A percentile compares a stretch with the other conserved stretches of the same genome.
Evolutionary conservation across 2,329 filamentous ascomycete genomes (phyloP).

Genomic region (Erysiphe neolycopersici): DNA sequence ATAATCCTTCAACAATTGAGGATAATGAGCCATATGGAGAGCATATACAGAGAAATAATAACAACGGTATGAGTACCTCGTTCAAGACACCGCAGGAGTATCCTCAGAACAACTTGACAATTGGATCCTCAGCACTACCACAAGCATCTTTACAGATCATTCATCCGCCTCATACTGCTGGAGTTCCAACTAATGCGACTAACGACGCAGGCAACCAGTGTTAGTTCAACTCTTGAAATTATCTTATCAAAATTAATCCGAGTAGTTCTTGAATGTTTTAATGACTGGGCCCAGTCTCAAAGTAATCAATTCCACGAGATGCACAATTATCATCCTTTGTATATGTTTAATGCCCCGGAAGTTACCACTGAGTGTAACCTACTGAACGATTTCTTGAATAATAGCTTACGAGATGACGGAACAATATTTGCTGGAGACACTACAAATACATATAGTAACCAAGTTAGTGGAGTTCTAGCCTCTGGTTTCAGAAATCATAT

Average conservation of each 20-base stretch:
- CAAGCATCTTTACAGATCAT: slow-evolving; percentile 36
- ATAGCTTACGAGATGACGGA: slow-evolving; percentile 65
- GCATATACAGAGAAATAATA: slow-evolving; percentile 19
- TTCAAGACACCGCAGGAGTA: slow-evolving; percentile 28
- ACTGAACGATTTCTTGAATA: slow-evolving; percentile 88
- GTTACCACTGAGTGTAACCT: slow-evolving; percentile 92
- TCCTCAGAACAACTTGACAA: slow-evolving; percentile 16
- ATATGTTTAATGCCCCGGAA: slow-evolving; percentile 85
- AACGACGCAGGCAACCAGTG: slow-evolving; percentile 44
- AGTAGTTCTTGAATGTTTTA: slow-evolving; percentile 51
- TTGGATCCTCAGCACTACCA: slow-evolving; percentile 14
- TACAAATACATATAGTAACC: slow-evolving; percentile 32
- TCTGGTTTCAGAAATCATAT: slow-evolving; percentile 20
- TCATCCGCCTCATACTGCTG: slow-evolving; percentile 42
- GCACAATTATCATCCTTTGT: slow-evolving; percentile 78
- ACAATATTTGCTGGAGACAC: slow-evolving; percentile 42
- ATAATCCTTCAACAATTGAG: slow-evolving; percentile 24
- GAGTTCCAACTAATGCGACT: slow-evolving; percentile 34
- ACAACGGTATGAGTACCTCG: slow-evolving; percentile 24
- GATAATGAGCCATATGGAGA: slow-evolving; percentile 33
- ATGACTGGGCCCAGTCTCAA: slow-evolving; percentile 48
- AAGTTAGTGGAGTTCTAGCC: slow-evolving; percentile 20
- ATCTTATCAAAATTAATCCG: background rate
- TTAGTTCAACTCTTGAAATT: slow-evolving; percentile 22
- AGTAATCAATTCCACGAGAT: slow-evolving; percentile 69